Percentiles rank a stretch among this genome's conserved stretches.
Evolutionary conservation across 495 filamentous ascomycete genomes (phyloP).

Genomic region (Penicillium robsamsonii): DNA sequence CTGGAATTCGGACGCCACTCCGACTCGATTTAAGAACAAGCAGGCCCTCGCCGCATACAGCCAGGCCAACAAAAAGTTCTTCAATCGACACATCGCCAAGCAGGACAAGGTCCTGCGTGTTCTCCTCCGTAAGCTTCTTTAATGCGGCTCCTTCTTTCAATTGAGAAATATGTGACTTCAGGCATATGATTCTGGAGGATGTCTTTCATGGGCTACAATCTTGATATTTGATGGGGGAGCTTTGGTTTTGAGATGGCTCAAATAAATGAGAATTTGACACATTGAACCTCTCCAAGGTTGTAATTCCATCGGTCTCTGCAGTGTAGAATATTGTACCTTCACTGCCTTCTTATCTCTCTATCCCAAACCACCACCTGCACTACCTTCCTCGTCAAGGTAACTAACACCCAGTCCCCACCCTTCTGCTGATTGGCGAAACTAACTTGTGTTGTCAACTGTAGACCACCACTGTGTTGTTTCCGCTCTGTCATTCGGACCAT

Average conservation of each 20-base stretch:
- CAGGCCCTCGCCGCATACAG: constrained; percentile 40
- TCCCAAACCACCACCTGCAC: not conserved
- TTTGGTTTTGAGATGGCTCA: no score
- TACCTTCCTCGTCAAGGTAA: not conserved
- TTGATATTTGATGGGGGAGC: no score
- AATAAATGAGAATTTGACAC: no score
- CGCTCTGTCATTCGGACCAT: not conserved
- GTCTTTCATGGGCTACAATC: no score
- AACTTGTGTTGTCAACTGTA: not conserved
- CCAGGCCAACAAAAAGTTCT: constrained; percentile 24
- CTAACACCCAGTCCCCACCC: no score
- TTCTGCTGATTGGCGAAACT: not conserved
- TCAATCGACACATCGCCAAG: constrained; percentile 37
- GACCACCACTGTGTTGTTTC: not conserved
- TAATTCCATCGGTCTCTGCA: no score
- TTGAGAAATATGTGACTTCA: not conserved
- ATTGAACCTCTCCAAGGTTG: no score
- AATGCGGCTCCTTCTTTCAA: not conserved
- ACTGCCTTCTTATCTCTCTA: not conserved
- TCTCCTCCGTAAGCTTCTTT: constrained; percentile 34
- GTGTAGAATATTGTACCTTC: no score
- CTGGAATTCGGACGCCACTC: constrained; percentile 25
- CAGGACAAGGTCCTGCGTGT: constrained; percentile 37
- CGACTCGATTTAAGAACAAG: constrained; percentile 32
- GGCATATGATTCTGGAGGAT: not conserved